A percentile compares a stretch with the other conserved stretches of the same genome.
phyloP scores from a whole-genome alignment of 2,329 filamentous ascomycete genomes.

The Aspergillus sp. region DNA sequence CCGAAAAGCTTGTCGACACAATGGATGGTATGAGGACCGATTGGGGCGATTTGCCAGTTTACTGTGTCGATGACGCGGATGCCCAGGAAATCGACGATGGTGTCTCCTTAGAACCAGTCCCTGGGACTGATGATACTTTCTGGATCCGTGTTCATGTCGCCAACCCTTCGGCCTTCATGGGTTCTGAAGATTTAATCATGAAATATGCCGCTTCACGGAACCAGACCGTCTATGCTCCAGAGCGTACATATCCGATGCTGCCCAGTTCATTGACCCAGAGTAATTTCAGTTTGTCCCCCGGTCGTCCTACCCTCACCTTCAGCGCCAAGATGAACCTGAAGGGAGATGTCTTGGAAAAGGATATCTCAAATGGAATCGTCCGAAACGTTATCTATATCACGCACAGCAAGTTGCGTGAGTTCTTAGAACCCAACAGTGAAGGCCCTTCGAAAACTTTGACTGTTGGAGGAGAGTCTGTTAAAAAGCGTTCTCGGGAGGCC shows the following conservation, averaged over 20 bases:
- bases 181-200: slow-evolving; percentile 46
- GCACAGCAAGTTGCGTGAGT: slow-evolving; percentile 35
- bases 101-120: slow-evolving; percentile 51
- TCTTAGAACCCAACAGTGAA: slow-evolving; percentile 27
- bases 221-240: slow-evolving; percentile 50
- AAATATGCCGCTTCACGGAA: slow-evolving; percentile 53
- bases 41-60: slow-evolving; percentile 53
- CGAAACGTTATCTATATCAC: slow-evolving; percentile 53
- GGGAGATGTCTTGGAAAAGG: slow-evolving; percentile 51
- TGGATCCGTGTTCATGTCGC: slow-evolving; percentile 62
- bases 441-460: slow-evolving; percentile 14
- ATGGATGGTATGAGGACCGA: slow-evolving; percentile 55
- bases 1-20: slow-evolving; percentile 41
- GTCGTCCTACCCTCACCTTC: slow-evolving; percentile 57
- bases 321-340: slow-evolving; percentile 50
- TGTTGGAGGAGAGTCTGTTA: slow-evolving; percentile 26
- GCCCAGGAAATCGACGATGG: slow-evolving; percentile 61
- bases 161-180: slow-evolving; percentile 60
- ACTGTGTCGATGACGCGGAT: slow-evolving; percentile 53
- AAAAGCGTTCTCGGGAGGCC: slow-evolving; percentile 12
- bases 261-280: slow-evolving; percentile 45
- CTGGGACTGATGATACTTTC: slow-evolving; percentile 39
- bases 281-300: slow-evolving; percentile 49
- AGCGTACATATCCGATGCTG: slow-evolving; percentile 54
- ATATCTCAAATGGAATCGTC: slow-evolving; percentile 50